These are phyloP conservation scores for Leishmania arabica DNA, from an alignment of 208 protist genomes.

Conservation along the genomic window DNA sequence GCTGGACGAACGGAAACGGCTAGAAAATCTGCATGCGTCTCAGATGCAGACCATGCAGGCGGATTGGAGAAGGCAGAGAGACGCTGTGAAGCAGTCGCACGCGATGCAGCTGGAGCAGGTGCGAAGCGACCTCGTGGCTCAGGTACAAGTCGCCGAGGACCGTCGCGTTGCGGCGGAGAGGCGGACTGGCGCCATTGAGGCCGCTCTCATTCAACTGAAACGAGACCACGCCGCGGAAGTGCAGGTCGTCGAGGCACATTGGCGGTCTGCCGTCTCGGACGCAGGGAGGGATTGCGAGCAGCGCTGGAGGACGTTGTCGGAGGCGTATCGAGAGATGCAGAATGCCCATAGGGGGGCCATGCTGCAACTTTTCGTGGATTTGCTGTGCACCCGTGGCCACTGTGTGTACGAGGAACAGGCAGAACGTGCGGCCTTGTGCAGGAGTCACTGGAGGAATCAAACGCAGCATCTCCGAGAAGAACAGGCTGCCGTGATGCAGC, in stretches of 20 bases:
- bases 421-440: background rate
- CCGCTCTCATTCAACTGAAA: conserved; percentile 13
- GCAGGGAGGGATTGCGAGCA: conserved; percentile 5
- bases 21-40: background rate
- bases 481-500: background rate
- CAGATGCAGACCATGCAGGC: conserved; percentile 7
- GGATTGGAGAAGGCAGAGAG: conserved; percentile 11
- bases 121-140: conserved; percentile 6
- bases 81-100: conserved; percentile 13
- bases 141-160: conserved; percentile 5
- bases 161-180: conserved; percentile 16
- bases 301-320: background rate
- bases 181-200: background rate
- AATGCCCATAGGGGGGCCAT: background rate
- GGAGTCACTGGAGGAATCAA: background rate
- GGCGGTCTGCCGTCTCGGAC: conserved; percentile 12
- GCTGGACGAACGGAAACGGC: background rate
- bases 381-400: background rate
- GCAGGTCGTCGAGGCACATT: background rate
- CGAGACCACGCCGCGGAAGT: background rate
- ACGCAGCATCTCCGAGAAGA: background rate
- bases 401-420: background rate
- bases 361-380: background rate
- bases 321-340: conserved; percentile 5
- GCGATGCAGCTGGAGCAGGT: conserved; percentile 17